Evolutionary conservation across 2,329 filamentous ascomycete genomes (phyloP), one percentile per base, ranked within the genome.

Genomic region (Hypoxylon sp.): DNA sequence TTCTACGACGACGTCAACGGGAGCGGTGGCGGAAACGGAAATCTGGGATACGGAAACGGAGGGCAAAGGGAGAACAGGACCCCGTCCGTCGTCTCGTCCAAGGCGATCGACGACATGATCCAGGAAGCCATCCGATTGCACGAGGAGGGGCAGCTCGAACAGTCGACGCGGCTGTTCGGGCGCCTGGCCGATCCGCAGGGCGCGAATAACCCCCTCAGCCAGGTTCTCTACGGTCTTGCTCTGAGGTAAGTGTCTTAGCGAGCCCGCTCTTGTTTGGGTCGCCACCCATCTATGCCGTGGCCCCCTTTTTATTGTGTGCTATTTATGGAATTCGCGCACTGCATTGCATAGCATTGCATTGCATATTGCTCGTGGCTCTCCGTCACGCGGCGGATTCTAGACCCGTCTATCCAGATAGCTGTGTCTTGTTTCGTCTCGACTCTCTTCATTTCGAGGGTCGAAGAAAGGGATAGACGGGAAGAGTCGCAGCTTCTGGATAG

Each of bases 51-150:
- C 45, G 45, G 51, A 22, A 22, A 44, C 42, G 46, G 55, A 48
- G 45, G 20, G 22, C 18, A 18, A 56, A 65, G 58, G 63, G 42
- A 8, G 6, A 18, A 18, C n/a, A n/a, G 24, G 16, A 40, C 36
- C 16, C 36, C 36, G 36, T 7, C 16, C 8, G 74, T 75, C 8
- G 81, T 86, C 33, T 84, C 82, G 55, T 83, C 82, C 49, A 82
- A 85, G 74, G 79, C 80, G 61, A 84, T 85, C 56, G 87, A 90
- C 75, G 84, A 86, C 62, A 89, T 92, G 78, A 97, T 99, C 62
- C 95, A 97, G 79, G 90, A 96, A 80, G 96, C 96, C n/a, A 99
- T 99, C 76, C 87, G 91, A 65, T 83, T 98, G 69, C 96, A 99
- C 77, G 96, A 99, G 79, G 85, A 83, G 48, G 95, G 95, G 61